Percentiles rank a stretch among this genome's conserved stretches.
Conservation (phyloP, 768 basidiomycete genomes). For the Tulasnella sp. region DNA sequence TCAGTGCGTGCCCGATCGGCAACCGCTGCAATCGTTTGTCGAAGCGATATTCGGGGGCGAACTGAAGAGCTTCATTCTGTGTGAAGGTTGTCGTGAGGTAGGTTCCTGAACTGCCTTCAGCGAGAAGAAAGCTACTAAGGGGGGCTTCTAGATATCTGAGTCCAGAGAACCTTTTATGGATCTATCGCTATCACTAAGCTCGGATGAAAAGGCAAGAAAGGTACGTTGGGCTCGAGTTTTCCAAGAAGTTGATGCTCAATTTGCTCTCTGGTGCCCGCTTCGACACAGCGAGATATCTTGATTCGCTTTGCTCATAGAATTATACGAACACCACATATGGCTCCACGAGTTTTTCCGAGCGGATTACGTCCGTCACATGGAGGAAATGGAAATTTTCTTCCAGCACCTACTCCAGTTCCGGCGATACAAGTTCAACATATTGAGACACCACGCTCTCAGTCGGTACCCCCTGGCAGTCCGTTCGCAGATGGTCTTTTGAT, state of each 20-base stretch:
- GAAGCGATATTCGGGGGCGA: constrained; percentile 88
- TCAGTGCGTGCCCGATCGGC: background rate
- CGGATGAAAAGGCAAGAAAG: constrained; percentile 65
- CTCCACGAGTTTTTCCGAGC: background rate
- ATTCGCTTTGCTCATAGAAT: constrained; percentile 57
- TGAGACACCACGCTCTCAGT: background rate
- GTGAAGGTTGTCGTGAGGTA: constrained; percentile 86
- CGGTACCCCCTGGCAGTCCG: constrained; percentile 15
- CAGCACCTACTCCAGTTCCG: background rate
- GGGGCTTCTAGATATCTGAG: constrained; percentile 55
- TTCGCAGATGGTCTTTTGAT: background rate
- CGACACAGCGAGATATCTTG: constrained; percentile 47
- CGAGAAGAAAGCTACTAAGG: too few species aligned
- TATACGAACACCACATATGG: constrained; percentile 21
- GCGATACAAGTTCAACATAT: background rate
- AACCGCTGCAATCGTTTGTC: constrained; percentile 50
- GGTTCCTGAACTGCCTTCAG: constrained; percentile 15
- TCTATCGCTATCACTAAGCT: constrained; percentile 78
- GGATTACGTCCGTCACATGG: background rate
- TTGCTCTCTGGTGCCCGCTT: background rate
- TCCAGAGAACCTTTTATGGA: constrained; percentile 93
- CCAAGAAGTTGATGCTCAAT: background rate
- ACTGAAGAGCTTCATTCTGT: constrained; percentile 84
- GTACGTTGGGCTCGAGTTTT: constrained; percentile 16
- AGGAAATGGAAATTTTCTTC: background rate